Percentiles rank a stretch among this genome's conserved stretches.
These are phyloP conservation scores for Funneliformis caledonium DNA, from an alignment of 371 early-diverging fungal species.

Conservation along the genomic window DNA sequence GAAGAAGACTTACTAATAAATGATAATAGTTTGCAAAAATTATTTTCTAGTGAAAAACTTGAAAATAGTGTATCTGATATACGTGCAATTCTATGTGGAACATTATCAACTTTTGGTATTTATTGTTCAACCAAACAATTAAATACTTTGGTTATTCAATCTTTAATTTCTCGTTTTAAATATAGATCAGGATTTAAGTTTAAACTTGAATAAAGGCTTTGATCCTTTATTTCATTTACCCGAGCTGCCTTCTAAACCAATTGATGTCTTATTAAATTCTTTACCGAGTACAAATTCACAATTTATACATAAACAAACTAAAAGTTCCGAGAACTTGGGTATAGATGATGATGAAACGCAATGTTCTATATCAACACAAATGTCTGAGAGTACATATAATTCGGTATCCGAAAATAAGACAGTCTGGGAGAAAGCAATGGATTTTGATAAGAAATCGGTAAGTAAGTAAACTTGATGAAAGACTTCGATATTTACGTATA, in stretches of 20 bases:
- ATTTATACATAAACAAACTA: background rate
- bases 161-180: too few relatives aligned
- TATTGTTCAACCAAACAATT: too few relatives aligned
- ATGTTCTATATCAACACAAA: background rate
- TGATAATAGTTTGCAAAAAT: background rate
- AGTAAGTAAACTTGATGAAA: background rate
- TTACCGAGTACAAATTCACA: background rate
- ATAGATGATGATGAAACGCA: background rate
- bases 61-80: background rate
- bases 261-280: slow-evolving; percentile 14
- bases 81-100: background rate
- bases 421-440: background rate
- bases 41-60: background rate
- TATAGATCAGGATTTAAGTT: background rate
- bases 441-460: background rate
- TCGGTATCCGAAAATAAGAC: background rate
- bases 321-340: background rate
- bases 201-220: background rate
- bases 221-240: slow-evolving; percentile 9
- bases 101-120: background rate
- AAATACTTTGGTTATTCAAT: too few relatives aligned
- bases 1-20: background rate
- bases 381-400: background rate
- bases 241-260: background rate
- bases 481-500: background rate